Base-by-base conservation (phyloP, 495 filamentous ascomycete genomes). In the Acidiella bohemica region DNA sequence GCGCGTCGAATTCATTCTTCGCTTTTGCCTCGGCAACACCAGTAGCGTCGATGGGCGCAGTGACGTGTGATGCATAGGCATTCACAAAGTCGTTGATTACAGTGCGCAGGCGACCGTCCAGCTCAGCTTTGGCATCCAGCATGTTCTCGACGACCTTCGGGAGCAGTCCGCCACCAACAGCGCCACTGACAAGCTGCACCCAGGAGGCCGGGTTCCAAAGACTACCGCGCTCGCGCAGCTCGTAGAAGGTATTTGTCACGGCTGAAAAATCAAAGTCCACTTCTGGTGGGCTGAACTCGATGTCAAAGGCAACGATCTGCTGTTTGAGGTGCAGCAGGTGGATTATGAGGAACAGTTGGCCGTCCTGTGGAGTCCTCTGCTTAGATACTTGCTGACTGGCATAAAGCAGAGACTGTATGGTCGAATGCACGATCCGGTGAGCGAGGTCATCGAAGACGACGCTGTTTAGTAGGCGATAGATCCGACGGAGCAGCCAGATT, bases 311-410 rank as follows among this genome's bases (percentile, higher is more conserved):
- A 25, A 93, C 73, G 21, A 95, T 83, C 49, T 88, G 80, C 48
- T 88, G 84, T 53, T 93, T 93, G 9, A 95, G 73, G 44, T 92
- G 75, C 27, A 93, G 77, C 2, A 95, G 68, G 55, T 95, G 87
- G 49, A 84, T 86, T 60, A 95, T 78, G 45, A 92, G 73, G 60
- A 95, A 95, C 22, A 95, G 70, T 47, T 85, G 77, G 0, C 74
- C 71, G 57, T 90, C 81, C 5, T 65, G 64, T 3, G 66, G 55
- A 12, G 68, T 66, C 56, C 87, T 80, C 3, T 66, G 66, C 4
- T 64, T 51, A 12, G 66, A 64, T 20, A 83, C 70, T 11, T 64
- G 60, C 29, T 53, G 55, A 37, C 65, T 62, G 30, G 69, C 67
- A 36, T 56, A 53, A 40, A 73, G 60, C 25, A 84, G 74, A n/a